These are phyloP conservation scores for Pythium brachiatum DNA, from an alignment of 352 stramenopile genomes.

Conservation along the genomic window DNA sequence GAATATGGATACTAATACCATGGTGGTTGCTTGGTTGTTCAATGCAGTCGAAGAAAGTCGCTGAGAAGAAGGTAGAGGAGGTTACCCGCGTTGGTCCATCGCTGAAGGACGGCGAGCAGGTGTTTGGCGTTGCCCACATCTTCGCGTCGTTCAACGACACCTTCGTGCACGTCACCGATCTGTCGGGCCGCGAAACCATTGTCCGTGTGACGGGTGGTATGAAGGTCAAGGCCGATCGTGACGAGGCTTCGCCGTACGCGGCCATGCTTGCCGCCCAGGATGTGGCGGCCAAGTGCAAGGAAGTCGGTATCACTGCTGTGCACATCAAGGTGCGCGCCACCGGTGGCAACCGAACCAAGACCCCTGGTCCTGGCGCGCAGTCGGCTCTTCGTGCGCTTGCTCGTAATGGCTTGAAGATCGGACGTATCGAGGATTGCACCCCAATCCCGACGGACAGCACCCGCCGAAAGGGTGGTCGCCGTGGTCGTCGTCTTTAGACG, in stretches of 20 bases:
- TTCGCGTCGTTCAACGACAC: constrained; percentile 99
- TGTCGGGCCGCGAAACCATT: constrained; percentile 99
- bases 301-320: constrained; percentile 98
- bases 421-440: constrained; percentile 99
- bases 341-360: constrained; percentile 98
- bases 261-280: constrained; percentile 99
- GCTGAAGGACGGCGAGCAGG: constrained; percentile 96
- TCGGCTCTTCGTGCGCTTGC: constrained; percentile 98
- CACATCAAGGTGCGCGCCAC: constrained; percentile 99
- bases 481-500: constrained; percentile 98
- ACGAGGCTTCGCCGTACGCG: constrained; percentile 99
- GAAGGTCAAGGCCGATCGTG: constrained; percentile 99
- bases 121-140: constrained; percentile 99
- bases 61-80: constrained; percentile 91
- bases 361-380: constrained; percentile 97
- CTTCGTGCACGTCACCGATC: constrained; percentile 99
- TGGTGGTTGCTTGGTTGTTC: no score
- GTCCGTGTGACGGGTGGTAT: constrained; percentile 99
- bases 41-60: constrained; percentile 78
- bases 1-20: no score
- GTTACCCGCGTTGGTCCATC: constrained; percentile 92
- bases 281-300: constrained; percentile 95
- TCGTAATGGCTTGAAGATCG: constrained; percentile 99
- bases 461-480: constrained; percentile 97
- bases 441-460: constrained; percentile 99